Percentiles rank a stretch among this genome's conserved stretches.
phyloP scores from a whole-genome alignment of 306 rosid genomes.

The Cicer yamashitae region DNA sequence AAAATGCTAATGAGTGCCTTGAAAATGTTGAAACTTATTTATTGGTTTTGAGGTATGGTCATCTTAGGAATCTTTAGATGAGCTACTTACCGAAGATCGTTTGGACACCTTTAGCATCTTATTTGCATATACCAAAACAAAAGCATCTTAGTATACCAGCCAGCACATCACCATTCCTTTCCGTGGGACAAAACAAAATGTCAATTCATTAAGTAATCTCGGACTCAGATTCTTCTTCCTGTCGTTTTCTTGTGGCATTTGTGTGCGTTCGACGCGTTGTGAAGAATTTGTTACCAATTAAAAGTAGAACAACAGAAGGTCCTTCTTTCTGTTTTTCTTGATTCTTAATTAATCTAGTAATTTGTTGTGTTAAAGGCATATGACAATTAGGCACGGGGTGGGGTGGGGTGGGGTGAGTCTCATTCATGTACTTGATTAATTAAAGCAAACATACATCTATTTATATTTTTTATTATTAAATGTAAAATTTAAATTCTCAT shows the following conservation, averaged over 20 bases:
- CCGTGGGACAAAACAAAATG: slow-evolving; percentile 30
- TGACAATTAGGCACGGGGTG: no score
- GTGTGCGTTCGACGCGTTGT: slow-evolving; percentile 37
- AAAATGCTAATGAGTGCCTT: no score
- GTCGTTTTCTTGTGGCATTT: slow-evolving; percentile 18
- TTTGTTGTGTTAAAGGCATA: not conserved
- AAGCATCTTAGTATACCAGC: slow-evolving; percentile 24
- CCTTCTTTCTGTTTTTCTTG: not conserved
- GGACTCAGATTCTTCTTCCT: not conserved
- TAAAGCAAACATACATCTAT: no score
- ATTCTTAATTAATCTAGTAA: not conserved
- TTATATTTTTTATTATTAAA: no score
- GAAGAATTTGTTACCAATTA: not conserved
- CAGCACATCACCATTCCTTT: not conserved
- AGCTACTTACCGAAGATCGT: no score
- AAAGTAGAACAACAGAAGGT: not conserved
- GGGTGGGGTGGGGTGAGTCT: no score
- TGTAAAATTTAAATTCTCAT: no score
- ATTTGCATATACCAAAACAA: not conserved
- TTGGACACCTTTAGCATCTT: no score
- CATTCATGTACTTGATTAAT: no score
- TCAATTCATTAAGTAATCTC: not conserved
- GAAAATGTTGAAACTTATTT: no score
- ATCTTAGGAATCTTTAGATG: no score
- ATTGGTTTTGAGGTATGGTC: no score